Conservation (phyloP, 176 grass and related monocot species). For the Raddia guianensis region DNA sequence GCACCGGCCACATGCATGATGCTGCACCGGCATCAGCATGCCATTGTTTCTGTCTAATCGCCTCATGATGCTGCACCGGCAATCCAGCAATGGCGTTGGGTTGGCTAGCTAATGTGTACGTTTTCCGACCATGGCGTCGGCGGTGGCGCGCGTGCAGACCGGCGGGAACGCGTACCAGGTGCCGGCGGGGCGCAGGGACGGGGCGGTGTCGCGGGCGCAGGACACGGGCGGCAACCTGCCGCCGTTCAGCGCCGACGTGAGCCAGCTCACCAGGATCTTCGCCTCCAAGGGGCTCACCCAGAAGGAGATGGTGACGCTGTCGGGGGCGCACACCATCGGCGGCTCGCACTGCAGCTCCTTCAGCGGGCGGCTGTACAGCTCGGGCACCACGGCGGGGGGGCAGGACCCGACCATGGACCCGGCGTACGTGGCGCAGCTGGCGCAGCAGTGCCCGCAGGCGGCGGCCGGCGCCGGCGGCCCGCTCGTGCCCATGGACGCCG, state of each 20-base stretch:
- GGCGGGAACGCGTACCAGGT: conserved; percentile 80
- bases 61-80: not conserved
- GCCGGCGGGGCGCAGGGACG: conserved; percentile 70
- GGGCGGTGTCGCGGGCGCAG: conserved; percentile 46
- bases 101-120: not conserved
- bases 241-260: conserved; percentile 47
- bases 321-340: conserved; percentile 90
- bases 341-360: conserved; percentile 82
- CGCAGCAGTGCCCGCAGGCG: conserved; percentile 55
- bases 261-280: conserved; percentile 69
- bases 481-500: conserved; percentile 69
- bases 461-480: conserved; percentile 15
- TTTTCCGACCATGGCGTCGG: not conserved
- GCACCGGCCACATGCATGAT: conserved; percentile 29
- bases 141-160: conserved; percentile 20
- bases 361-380: conserved; percentile 52
- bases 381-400: conserved; percentile 35
- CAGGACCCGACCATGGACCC: conserved; percentile 73
- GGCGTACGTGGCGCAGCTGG: conserved; percentile 58
- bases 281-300: conserved; percentile 66
- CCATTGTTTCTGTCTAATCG: not conserved
- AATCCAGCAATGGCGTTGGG: conserved; percentile 10
- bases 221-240: conserved; percentile 76
- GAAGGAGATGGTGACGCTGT: conserved; percentile 80
- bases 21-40: not conserved